phyloP scores from a whole-genome alignment of 73 alveolate species.

The Symbiodinium pilosum region DNA sequence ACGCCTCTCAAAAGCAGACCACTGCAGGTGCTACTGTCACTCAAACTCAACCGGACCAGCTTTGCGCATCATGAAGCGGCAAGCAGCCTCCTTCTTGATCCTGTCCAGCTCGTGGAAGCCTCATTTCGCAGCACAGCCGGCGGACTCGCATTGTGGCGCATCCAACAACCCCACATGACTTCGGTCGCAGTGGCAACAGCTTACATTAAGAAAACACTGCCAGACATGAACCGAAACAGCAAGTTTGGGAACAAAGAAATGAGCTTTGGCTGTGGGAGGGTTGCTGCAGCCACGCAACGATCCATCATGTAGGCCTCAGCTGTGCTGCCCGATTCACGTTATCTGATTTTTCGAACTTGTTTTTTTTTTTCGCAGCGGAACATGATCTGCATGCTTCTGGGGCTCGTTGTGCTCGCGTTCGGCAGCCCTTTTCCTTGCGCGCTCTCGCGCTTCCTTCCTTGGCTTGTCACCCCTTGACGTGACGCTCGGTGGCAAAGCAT shows the following conservation, averaged over 20 bases:
- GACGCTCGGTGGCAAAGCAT: neutral
- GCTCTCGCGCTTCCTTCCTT: constrained; percentile 93
- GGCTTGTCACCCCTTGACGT: too few species aligned
- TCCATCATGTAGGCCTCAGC: constrained; percentile 91
- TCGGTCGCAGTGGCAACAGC: too few species aligned
- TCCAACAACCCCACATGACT: too few species aligned
- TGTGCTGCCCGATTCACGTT: neutral
- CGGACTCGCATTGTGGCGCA: too few species aligned
- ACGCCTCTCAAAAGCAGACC: too few species aligned
- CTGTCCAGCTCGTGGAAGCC: constrained; percentile 88
- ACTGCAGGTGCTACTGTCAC: too few species aligned
- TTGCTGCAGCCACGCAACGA: constrained; percentile 12
- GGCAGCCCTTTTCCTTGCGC: constrained; percentile 87
- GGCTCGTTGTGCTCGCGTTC: constrained; percentile 82
- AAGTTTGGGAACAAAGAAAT: neutral
- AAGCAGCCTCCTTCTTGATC: constrained; percentile 82
- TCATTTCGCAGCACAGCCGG: neutral
- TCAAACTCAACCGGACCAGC: too few species aligned
- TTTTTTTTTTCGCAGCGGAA: too few species aligned
- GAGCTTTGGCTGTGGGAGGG: neutral
- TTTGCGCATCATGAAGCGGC: too few species aligned
- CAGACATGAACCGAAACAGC: neutral
- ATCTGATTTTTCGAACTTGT: neutral
- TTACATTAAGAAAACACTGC: too few species aligned
- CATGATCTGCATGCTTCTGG: neutral